Evolutionary conservation across 2,329 filamentous ascomycete genomes (phyloP), one percentile per base, ranked within the genome.

Genomic region (Apiospora saccharicola): DNA sequence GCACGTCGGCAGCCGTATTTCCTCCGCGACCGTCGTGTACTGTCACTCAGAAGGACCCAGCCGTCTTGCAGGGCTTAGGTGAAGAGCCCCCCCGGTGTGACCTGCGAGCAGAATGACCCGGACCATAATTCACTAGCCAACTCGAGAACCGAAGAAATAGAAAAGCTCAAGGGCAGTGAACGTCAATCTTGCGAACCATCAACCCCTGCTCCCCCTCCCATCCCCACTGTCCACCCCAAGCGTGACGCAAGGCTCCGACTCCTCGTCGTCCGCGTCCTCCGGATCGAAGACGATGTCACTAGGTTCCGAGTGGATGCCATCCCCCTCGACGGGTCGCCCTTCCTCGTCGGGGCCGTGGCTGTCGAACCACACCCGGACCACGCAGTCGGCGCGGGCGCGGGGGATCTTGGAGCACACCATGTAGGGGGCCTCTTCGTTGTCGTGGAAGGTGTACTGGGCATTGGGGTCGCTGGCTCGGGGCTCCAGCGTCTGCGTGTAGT

Each of bases 361-460:
- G 30, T 61, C 53, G 16, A 61, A 61, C 53, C 53, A 61, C 16
- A 61, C 53, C 16, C 53, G 53, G 26, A 61, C 53, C 53, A 34
- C 26, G 53, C 53, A 61, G 16, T 22, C 16, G 30, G 53, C 30
- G 3, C 34, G 53, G 16, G 53, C 30, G 30, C 26, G 26, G 30
- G 53, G 53, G 16, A 61, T 61, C 26, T 30, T 30, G 30, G 53
- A 34, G 53, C 53, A 61, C 16, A 61, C 53, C 53, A 61, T 61
- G 26, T 61, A 61, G 3, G 53, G 34, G 1, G 53, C 46, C 1
- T n/a, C 46, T 0, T n/a, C 19, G 22, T 7, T 10, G 19, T 2
- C 13, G 51, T 24, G 13, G 14, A 26, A 57, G 26, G 51, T 19
- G 53, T 10, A 34, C 4, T 19, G 26, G 53, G 22, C 30, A 1